phyloP scores from a whole-genome alignment of 306 rosid species.

The Phaseolus lunatus region DNA sequence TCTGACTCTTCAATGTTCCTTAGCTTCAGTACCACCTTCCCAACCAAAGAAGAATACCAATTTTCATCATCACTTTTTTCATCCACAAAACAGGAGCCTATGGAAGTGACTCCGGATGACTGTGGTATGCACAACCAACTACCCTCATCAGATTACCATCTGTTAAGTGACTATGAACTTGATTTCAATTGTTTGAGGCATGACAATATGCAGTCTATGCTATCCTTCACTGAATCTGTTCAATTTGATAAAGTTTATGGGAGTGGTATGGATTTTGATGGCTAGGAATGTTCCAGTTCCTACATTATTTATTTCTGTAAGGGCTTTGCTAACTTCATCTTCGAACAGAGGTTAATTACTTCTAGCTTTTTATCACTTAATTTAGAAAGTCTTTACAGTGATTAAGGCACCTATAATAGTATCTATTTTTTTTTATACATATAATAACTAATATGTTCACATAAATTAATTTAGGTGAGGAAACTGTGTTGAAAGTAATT shows the following conservation, averaged over 20 bases:
- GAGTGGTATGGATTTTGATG: not conserved
- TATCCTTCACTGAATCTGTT: not conserved
- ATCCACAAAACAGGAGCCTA: constrained; percentile 16
- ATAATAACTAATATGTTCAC: too few relatives aligned
- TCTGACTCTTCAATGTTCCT: constrained; percentile 37
- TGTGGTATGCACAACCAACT: not conserved
- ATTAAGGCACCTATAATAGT: too few relatives aligned
- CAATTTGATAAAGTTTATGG: not conserved
- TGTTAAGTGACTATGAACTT: constrained; percentile 23
- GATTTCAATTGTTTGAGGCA: constrained; percentile 18
- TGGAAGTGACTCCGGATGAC: constrained; percentile 21
- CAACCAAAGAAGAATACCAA: constrained; percentile 6
- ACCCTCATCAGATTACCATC: constrained; percentile 12
- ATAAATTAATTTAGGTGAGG: not conserved
- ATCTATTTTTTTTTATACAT: too few relatives aligned
- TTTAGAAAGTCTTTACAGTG: not conserved
- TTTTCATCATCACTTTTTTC: not conserved
- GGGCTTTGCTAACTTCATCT: not conserved
- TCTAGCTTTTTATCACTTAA: not conserved
- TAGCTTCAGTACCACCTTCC: constrained; percentile 37
- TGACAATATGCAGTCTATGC: constrained; percentile 12
- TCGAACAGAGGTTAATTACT: not conserved
- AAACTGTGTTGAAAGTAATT: not conserved
- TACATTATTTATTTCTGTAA: not conserved
- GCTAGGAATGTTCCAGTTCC: not conserved